These are phyloP conservation scores for Huntiella bhutanensis DNA, from an alignment of 2,329 filamentous ascomycete species.

Conservation along the genomic window DNA sequence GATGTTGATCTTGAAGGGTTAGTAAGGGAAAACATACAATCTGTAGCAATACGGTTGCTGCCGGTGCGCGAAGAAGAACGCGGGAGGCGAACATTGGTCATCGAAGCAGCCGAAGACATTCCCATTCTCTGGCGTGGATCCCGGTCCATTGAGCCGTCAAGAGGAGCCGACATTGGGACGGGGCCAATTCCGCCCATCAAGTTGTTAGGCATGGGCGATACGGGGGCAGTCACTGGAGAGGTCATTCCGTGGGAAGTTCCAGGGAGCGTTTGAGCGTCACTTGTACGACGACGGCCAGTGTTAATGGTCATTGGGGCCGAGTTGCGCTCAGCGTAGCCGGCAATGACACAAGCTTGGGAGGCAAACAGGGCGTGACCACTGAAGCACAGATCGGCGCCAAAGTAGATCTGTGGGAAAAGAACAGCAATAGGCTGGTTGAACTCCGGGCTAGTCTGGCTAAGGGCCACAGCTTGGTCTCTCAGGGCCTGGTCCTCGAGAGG, in stretches of 20 bases:
- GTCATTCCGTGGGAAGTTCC: not conserved
- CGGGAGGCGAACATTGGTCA: slow-evolving; percentile 6
- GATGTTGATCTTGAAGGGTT: not conserved
- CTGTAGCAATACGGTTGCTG: slow-evolving; percentile 6
- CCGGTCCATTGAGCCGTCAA: not conserved
- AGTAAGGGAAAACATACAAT: slow-evolving; percentile 6
- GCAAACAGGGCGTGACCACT: slow-evolving; percentile 10
- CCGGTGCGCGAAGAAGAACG: slow-evolving; percentile 9
- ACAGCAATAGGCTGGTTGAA: slow-evolving; percentile 8
- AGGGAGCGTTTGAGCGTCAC: not conserved
- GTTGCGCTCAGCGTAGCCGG: slow-evolving; percentile 8
- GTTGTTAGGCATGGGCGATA: not conserved
- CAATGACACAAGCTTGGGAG: slow-evolving; percentile 9
- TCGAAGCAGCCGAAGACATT: slow-evolving; percentile 7
- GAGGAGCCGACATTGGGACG: not conserved
- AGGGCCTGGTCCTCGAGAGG: slow-evolving; percentile 6
- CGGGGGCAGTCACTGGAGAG: not conserved
- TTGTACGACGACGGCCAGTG: slow-evolving; percentile 7
- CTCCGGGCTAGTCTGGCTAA: slow-evolving; percentile 3
- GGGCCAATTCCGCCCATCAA: not conserved
- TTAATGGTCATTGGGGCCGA: slow-evolving; percentile 1
- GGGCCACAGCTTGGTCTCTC: slow-evolving; percentile 2
- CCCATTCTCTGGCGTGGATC: slow-evolving; percentile 1
- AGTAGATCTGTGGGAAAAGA: slow-evolving; percentile 10
- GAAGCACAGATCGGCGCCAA: slow-evolving; percentile 11